Percentiles rank a stretch among this genome's conserved stretches.
Evolutionary conservation across 1,284 basidiomycete genomes (phyloP).

Genomic region (Psilocybe mexicana): DNA sequence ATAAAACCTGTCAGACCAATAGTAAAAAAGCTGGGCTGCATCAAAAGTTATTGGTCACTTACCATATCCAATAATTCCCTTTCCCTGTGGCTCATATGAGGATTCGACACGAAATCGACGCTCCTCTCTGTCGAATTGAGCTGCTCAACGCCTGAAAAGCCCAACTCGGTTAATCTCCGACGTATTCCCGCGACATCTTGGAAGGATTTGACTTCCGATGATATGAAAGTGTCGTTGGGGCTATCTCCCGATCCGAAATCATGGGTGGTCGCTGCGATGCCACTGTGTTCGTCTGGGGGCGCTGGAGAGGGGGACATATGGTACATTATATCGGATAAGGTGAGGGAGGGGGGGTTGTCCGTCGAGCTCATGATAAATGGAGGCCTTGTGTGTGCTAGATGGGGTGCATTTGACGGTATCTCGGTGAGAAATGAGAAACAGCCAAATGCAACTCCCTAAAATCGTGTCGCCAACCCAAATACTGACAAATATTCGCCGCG

Average conservation of each 20-base stretch:
- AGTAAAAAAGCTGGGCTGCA: conserved; percentile 11
- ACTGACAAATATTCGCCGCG: conserved; percentile 25
- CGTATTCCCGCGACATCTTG: conserved; percentile 31
- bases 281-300: conserved; percentile 4
- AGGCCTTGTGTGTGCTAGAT: not conserved
- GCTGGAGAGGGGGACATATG: conserved; percentile 33
- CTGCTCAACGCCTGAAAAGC: conserved; percentile 8
- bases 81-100: conserved; percentile 37
- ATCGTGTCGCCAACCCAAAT: conserved; percentile 25
- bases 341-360: conserved; percentile 25
- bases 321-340: conserved; percentile 35
- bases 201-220: conserved; percentile 14
- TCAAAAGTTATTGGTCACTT: conserved; percentile 5
- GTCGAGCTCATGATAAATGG: conserved; percentile 18
- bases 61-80: conserved; percentile 62
- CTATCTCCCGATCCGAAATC: not conserved
- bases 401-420: not conserved
- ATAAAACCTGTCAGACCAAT: conserved; percentile 44
- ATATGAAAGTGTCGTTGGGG: not conserved
- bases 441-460: conserved; percentile 14
- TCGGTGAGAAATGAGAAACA: conserved; percentile 4
- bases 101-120: not conserved
- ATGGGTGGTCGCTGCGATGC: not conserved
- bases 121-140: conserved; percentile 1
- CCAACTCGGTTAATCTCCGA: conserved; percentile 27